A percentile compares a stretch with the other conserved stretches of the same genome.
Conservation (phyloP, 768 basidiomycete species). For the Gyrodon lividus region DNA sequence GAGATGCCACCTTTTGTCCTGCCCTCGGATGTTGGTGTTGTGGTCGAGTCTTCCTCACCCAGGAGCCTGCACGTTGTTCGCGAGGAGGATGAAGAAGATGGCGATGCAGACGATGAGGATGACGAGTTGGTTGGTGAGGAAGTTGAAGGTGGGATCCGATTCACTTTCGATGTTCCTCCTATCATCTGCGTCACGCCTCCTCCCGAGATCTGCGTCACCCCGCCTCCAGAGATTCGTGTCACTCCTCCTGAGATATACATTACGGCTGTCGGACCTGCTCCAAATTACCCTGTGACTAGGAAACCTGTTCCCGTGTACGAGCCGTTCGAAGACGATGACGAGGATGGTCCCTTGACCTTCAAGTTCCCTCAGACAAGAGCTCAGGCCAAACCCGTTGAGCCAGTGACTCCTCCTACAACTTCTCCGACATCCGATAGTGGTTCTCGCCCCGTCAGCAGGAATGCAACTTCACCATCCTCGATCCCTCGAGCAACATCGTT, state of each 20-base stretch:
- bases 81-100: slow-evolving; percentile 39
- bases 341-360: slow-evolving; percentile 23
- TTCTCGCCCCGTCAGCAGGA: slow-evolving; percentile 12
- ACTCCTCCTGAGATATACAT: slow-evolving; percentile 16
- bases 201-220: slow-evolving; percentile 20
- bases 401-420: slow-evolving; percentile 7
- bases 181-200: slow-evolving; percentile 29
- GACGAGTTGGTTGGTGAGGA: slow-evolving; percentile 57
- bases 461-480: slow-evolving; percentile 43
- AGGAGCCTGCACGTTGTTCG: slow-evolving; percentile 38
- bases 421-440: slow-evolving; percentile 5
- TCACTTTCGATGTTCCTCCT: slow-evolving; percentile 67
- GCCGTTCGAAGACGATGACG: slow-evolving; percentile 20
- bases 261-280: slow-evolving; percentile 12
- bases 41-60: slow-evolving; percentile 30
- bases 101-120: slow-evolving; percentile 33
- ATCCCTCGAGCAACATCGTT: slow-evolving; percentile 47
- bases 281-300: background rate
- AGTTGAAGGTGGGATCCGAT: slow-evolving; percentile 67
- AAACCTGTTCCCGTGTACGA: slow-evolving; percentile 9
- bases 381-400: slow-evolving; percentile 3
- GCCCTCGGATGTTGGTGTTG: slow-evolving; percentile 46
- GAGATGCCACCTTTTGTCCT: slow-evolving; percentile 48
- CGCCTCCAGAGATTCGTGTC: slow-evolving; percentile 26
- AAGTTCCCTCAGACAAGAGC: slow-evolving; percentile 21